Percentiles rank a stretch among this genome's conserved stretches.
Conservation (phyloP, 306 rosid species). For the Castanea mollissima region DNA sequence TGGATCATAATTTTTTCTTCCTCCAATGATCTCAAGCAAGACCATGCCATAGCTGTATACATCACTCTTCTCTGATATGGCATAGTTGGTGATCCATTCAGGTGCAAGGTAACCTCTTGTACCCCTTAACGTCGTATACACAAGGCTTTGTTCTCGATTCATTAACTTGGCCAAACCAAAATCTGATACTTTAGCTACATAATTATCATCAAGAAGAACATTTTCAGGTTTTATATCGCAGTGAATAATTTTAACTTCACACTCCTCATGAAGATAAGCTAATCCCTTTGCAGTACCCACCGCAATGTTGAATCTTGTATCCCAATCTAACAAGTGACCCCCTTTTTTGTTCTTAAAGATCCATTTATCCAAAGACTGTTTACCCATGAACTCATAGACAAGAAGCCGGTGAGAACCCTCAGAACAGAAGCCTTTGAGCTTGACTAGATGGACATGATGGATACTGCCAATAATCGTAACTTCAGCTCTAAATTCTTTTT, state of each 20-base stretch:
- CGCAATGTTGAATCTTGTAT: conserved; percentile 43
- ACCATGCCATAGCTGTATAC: conserved; percentile 44
- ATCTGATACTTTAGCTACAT: conserved; percentile 34
- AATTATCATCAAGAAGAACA: conserved; percentile 41
- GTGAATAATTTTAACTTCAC: conserved; percentile 44
- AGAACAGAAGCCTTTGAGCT: conserved; percentile 46
- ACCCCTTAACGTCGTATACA: conserved; percentile 33
- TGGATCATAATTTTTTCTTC: conserved; percentile 30
- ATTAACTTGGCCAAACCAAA: conserved; percentile 44
- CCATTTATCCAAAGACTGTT: conserved; percentile 77
- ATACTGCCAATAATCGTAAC: conserved; percentile 35
- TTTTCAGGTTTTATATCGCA: conserved; percentile 49
- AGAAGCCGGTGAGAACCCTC: conserved; percentile 64
- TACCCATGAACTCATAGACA: conserved; percentile 69
- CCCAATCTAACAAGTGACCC: conserved; percentile 28
- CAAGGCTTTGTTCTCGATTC: conserved; percentile 29
- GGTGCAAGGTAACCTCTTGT: conserved; percentile 48
- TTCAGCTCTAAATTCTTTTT: conserved; percentile 40
- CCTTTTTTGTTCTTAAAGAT: conserved; percentile 33
- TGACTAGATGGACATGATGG: conserved; percentile 39
- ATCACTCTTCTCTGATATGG: conserved; percentile 46
- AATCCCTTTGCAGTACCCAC: conserved; percentile 40
- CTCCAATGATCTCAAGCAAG: conserved; percentile 40
- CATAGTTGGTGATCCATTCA: conserved; percentile 42
- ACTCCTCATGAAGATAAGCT: conserved; percentile 46